Evolutionary conservation across 352 stramenopile genomes (phyloP).

Genomic region (Pythium rishiriense): DNA sequence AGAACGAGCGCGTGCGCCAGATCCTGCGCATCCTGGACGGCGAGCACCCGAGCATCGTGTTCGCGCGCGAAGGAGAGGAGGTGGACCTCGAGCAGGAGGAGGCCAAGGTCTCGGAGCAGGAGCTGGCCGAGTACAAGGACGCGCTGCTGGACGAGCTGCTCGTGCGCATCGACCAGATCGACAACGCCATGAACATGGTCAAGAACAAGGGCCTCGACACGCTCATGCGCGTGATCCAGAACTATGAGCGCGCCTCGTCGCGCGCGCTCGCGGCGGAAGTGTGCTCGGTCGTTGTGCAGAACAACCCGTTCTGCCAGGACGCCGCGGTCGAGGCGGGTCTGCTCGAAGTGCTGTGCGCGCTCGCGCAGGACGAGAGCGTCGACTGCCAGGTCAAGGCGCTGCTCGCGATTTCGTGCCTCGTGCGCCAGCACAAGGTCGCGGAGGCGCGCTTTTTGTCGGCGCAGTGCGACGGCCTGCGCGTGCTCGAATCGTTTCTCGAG

Average conservation of each 20-base stretch:
- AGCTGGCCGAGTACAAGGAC: slow-evolving; percentile 82
- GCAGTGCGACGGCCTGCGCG: slow-evolving; percentile 52
- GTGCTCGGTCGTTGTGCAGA: slow-evolving; percentile 81
- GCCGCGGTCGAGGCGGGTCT: slow-evolving; percentile 59
- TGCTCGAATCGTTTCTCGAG: slow-evolving; percentile 59
- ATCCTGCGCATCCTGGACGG: slow-evolving; percentile 81
- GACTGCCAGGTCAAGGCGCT: slow-evolving; percentile 78
- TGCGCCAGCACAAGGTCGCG: slow-evolving; percentile 65
- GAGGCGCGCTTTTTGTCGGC: slow-evolving; percentile 62
- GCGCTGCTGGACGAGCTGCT: slow-evolving; percentile 81
- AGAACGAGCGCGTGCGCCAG: slow-evolving; percentile 82
- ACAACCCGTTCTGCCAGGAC: slow-evolving; percentile 84
- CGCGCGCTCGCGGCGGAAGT: slow-evolving; percentile 76
- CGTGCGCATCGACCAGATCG: slow-evolving; percentile 84
- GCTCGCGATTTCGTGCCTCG: slow-evolving; percentile 81
- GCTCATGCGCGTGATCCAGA: slow-evolving; percentile 60
- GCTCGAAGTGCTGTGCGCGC: slow-evolving; percentile 65
- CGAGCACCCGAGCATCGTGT: slow-evolving; percentile 74
- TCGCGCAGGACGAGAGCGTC: slow-evolving; percentile 54
- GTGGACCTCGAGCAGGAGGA: slow-evolving; percentile 30
- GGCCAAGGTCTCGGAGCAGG: slow-evolving; percentile 45
- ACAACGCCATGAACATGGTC: slow-evolving; percentile 87
- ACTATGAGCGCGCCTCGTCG: slow-evolving; percentile 48
- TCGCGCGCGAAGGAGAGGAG: slow-evolving; percentile 46
- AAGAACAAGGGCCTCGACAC: slow-evolving; percentile 77